These are phyloP conservation scores for Crithidia thermophila DNA, from an alignment of 208 protist genomes.

Conservation along the genomic window DNA sequence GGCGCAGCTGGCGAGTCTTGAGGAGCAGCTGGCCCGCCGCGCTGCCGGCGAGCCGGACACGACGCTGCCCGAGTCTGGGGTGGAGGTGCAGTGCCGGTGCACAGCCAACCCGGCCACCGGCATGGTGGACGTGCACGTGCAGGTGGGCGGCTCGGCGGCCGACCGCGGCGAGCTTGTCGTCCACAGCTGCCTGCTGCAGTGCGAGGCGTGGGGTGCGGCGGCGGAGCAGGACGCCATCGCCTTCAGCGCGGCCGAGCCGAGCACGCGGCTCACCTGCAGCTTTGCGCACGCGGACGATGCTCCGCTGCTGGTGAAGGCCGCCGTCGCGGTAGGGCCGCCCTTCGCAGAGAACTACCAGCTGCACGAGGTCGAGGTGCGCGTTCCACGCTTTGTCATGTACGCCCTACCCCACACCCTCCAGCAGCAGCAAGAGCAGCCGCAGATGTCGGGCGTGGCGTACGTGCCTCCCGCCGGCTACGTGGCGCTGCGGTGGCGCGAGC, in stretches of 20 bases:
- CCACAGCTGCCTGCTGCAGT: conserved; percentile 68
- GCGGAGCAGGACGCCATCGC: conserved; percentile 20
- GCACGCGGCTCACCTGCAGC: conserved; percentile 50
- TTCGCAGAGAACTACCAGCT: conserved; percentile 78
- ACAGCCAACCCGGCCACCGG: conserved; percentile 18
- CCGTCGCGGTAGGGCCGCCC: conserved; percentile 77
- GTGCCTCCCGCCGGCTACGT: conserved; percentile 39
- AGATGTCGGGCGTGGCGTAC: conserved; percentile 12
- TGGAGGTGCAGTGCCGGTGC: conserved; percentile 43
- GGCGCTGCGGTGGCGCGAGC: conserved; percentile 50
- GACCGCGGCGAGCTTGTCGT: conserved; percentile 59
- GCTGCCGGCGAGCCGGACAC: conserved; percentile 56
- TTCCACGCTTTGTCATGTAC: conserved; percentile 93
- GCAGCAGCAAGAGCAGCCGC: conserved; percentile 10
- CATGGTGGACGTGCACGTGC: conserved; percentile 30
- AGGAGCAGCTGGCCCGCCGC: conserved; percentile 52
- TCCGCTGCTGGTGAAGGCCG: conserved; percentile 58
- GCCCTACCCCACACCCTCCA: conserved; percentile 22
- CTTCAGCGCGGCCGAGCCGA: conserved; percentile 30
- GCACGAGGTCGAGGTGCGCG: conserved; percentile 68
- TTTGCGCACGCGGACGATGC: conserved; percentile 65
- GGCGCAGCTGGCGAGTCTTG: conserved; percentile 71
- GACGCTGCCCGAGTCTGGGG: conserved; percentile 55
- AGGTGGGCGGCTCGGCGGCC: conserved; percentile 24
- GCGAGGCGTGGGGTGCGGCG: conserved; percentile 44